These are phyloP conservation scores for Venturia aucupariae DNA, from an alignment of 2,329 filamentous ascomycete genomes.

Conservation along the genomic window DNA sequence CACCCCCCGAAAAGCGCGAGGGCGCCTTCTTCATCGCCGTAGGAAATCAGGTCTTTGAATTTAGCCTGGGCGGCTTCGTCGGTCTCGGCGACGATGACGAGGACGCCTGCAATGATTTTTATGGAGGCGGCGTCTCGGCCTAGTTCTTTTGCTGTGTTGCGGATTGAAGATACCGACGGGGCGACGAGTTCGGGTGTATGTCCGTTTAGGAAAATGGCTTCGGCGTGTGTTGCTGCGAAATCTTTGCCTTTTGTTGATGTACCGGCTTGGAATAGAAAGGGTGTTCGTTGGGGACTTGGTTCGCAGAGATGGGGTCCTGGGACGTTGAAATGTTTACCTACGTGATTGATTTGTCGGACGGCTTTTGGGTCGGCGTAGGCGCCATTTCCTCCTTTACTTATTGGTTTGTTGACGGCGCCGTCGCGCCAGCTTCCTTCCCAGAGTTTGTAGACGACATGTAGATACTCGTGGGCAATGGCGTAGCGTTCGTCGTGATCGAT, in stretches of 20 bases:
- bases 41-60: conserved; percentile 40
- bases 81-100: conserved; percentile 27
- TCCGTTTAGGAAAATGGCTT: conserved; percentile 51
- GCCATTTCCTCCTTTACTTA: conserved; percentile 35
- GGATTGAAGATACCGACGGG: conserved; percentile 45
- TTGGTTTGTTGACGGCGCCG: conserved; percentile 46
- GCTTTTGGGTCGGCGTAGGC: conserved; percentile 50
- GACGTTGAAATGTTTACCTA: conserved; percentile 45
- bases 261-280: conserved; percentile 43
- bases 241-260: conserved; percentile 47
- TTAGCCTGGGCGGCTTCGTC: conserved; percentile 43
- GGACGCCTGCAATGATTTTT: conserved; percentile 40
- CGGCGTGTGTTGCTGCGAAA: conserved; percentile 50
- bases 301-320: conserved; percentile 37
- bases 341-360: conserved; percentile 51
- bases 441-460: conserved; percentile 47
- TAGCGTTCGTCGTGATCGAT: conserved; percentile 55
- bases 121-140: conserved; percentile 48
- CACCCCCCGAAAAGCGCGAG: conserved; percentile 49
- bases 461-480: conserved; percentile 52
- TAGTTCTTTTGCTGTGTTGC: conserved; percentile 38
- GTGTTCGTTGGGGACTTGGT: conserved; percentile 33
- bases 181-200: conserved; percentile 42
- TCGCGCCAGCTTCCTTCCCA: conserved; percentile 47
- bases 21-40: conserved; percentile 46